Percentiles rank a stretch among this genome's conserved stretches.
These are phyloP conservation scores for Haplosporangium sp. DNA, from an alignment of 371 early-diverging fungal species.

Conservation along the genomic window DNA sequence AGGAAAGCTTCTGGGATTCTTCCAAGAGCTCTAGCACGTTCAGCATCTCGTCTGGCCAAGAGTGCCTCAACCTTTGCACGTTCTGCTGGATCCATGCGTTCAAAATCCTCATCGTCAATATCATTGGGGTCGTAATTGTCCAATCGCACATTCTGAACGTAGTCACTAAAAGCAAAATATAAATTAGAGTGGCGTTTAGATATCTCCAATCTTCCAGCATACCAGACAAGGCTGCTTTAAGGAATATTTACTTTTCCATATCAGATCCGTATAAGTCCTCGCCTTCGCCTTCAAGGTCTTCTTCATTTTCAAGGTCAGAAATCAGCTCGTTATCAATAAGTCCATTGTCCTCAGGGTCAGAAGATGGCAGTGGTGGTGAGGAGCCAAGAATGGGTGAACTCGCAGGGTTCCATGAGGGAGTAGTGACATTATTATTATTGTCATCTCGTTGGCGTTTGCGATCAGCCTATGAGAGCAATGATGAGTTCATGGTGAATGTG, in stretches of 20 bases:
- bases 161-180: constrained; percentile 67
- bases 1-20: constrained; percentile 89
- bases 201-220: too few relatives aligned
- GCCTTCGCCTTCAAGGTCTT: constrained; percentile 80
- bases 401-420: constrained; percentile 36
- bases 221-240: not conserved
- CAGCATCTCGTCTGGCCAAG: constrained; percentile 86
- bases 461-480: constrained; percentile 36
- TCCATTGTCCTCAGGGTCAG: constrained; percentile 54
- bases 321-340: constrained; percentile 40
- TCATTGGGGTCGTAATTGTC: constrained; percentile 86
- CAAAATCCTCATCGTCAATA: constrained; percentile 84
- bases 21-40: constrained; percentile 75
- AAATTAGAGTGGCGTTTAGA: not conserved
- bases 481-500: constrained; percentile 1
- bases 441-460: constrained; percentile 56
- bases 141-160: constrained; percentile 74
- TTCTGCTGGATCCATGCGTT: constrained; percentile 73
- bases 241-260: constrained; percentile 73
- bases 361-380: constrained; percentile 45
- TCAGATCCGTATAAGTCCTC: constrained; percentile 87
- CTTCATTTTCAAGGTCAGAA: constrained; percentile 59
- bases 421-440: constrained; percentile 41
- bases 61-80: constrained; percentile 84
- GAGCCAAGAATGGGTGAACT: constrained; percentile 47